Base-by-base conservation (phyloP, 2,329 filamentous ascomycete species). In the Elsinoe perseae region DNA sequence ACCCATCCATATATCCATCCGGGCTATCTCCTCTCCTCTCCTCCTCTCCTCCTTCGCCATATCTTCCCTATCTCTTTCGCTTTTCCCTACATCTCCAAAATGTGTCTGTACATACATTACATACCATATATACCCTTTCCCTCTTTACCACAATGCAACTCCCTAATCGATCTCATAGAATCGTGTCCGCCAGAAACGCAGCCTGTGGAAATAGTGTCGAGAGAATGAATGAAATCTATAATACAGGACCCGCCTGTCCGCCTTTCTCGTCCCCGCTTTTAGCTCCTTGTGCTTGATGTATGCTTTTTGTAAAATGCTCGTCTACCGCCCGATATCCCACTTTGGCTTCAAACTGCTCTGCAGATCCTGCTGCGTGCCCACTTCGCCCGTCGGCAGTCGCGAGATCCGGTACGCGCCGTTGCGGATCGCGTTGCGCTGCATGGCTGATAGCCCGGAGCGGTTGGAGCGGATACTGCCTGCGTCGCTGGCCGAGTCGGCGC, bases 331-430 rank as follows among this genome's bases (percentile, higher is more conserved):
- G n/a, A 82, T 72, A 65, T 79, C 74, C 78, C 80, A 79, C 57
- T 72, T 73, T 32, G 82, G 82, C 64, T 73, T 73, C 67, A 85
- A 70, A 61, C 82, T 74, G n/a, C 70, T 72, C 57, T 75, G 72
- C 68, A 92, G 71, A 57, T 89, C 82, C 30, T 86, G 81, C 65
- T 78, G 79, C 2, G 88, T 90, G 61, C 90, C 91, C 57, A 95
- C 88, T 42, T 85, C 81, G 63, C 91, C 89, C 57, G 83, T 84
- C 0, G 91, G 90, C 59, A 96, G 80, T 50, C 87, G 84, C 68
- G 88, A 93, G 61, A 96, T 82, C 60, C 91, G 87, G 65, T 95
- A 92, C 44, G 89, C 90, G 61, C 91, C 91, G 57, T 75, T 80
- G 61, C 90, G 87, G 64, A 95, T 84, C 64, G 88, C 86, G 59